Base-by-base conservation (phyloP, 352 stramenopile genomes). In the Globisporangium cystogenes region DNA sequence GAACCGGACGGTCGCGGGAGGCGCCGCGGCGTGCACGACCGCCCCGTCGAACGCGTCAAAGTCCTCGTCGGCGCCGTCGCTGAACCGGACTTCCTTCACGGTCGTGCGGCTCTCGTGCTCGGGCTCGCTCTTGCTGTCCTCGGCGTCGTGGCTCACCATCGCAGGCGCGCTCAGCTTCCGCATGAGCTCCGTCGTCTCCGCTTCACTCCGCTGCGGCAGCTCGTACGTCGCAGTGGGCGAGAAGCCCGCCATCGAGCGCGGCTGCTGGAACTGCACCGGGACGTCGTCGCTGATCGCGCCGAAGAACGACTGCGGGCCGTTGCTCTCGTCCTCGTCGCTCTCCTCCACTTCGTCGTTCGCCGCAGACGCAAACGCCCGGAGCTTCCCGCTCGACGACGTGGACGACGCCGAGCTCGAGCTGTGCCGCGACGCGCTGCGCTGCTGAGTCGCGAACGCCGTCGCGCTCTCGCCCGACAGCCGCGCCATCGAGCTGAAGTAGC, bases 41-140 rank as follows among this genome's bases (percentile, higher is more conserved):
- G 69, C 74, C 0, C 45, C 64, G n/a, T 64, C 69, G 29, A 65
- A 56, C 11, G 29, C 23, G 7, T 12, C 48, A 51, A 61, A 55
- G 12, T 48, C 55, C 48, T 55, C 55, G 8, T 31, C 33, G 15
- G 26, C 21, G 21, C 48, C 49, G 37, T 58, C 52, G 20, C 35
- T 26, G 6, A 50, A 16, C 48, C 48, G 40, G 7, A 8, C 18
- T 8, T 29, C 53, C 11, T 37, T 23, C 31, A 37, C 4, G 1
- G 3, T 40, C n/a, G 55, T 40, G 10, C 29, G 52, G 41, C 48
- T 61, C 27, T 61, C 55, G 48, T 61, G 55, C 55, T 61, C 55
- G 0, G 55, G 55, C 15, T 61, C 55, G 41, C 36, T 51, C 33
- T 61, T 50, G 48, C 41, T 21, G 15, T n/a, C 47, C 12, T 43